These are phyloP conservation scores for Letharia lupina DNA, from an alignment of 495 filamentous ascomycete species.

Conservation along the genomic window DNA sequence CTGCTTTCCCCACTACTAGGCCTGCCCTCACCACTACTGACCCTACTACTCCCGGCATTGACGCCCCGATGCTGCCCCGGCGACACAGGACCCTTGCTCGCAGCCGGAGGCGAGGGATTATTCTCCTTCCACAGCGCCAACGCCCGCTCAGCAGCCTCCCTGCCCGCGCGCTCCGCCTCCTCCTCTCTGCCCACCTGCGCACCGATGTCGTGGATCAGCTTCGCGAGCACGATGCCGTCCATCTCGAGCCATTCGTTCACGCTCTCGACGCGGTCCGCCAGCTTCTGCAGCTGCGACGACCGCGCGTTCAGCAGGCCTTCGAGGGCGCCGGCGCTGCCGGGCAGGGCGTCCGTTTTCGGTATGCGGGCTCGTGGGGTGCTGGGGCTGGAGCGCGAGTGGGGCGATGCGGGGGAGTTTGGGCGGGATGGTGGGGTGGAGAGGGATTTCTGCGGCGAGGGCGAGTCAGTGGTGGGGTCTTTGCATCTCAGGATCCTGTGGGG, in stretches of 20 bases:
- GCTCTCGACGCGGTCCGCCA: conserved; percentile 15
- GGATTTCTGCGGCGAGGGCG: neutral
- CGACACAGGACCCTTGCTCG: neutral
- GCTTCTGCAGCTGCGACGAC: conserved; percentile 11
- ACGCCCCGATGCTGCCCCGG: neutral
- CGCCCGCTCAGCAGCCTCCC: neutral
- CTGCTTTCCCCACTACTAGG: neutral
- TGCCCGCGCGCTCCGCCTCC: neutral
- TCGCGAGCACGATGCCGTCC: conserved; percentile 7
- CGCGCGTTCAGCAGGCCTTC: conserved; percentile 9
- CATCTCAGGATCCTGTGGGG: neutral
- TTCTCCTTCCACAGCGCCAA: conserved; percentile 2
- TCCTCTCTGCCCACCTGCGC: neutral
- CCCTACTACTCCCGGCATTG: neutral
- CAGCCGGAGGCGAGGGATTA: neutral
- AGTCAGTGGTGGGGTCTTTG: neutral
- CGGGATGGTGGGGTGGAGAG: neutral
- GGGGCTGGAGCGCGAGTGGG: neutral
- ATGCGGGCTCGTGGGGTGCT: neutral
- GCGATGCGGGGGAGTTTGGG: neutral
- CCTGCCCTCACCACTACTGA: neutral
- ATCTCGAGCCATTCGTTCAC: conserved; percentile 20
- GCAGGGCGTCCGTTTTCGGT: conserved; percentile 1
- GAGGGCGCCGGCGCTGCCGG: neutral
- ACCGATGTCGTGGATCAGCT: neutral